phyloP scores from a whole-genome alignment of 305 asterid species.

The Ajuga reptans region DNA sequence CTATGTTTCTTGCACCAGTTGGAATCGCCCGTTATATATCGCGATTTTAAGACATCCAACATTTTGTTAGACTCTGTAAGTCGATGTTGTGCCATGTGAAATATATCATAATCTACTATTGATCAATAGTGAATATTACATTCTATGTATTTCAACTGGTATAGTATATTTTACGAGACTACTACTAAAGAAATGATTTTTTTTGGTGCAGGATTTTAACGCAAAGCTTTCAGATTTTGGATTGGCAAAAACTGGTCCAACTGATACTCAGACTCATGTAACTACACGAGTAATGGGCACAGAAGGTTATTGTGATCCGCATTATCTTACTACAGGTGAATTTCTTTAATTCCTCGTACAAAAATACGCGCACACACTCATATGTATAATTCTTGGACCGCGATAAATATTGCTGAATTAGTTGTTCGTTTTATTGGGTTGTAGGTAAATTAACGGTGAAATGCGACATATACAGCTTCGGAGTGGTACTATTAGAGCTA shows the following conservation, averaged over 20 bases:
- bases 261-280: constrained; percentile 48
- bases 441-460: constrained; percentile 55
- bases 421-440: background rate
- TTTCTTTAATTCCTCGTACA: too few species aligned
- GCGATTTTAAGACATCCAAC: constrained; percentile 79
- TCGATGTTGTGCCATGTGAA: background rate
- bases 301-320: constrained; percentile 62
- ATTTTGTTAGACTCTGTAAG: constrained; percentile 63
- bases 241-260: constrained; percentile 58
- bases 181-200: background rate
- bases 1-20: constrained; percentile 63
- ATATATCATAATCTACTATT: too few species aligned
- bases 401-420: too few species aligned
- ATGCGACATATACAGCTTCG: constrained; percentile 70
- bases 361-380: too few species aligned
- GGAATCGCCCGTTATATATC: constrained; percentile 64
- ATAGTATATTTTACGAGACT: too few species aligned
- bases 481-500: constrained; percentile 71
- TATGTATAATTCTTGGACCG: too few species aligned
- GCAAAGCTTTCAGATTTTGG: constrained; percentile 74
- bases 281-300: constrained; percentile 68
- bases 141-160: too few species aligned
- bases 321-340: constrained; percentile 52
- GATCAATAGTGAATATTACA: too few species aligned
- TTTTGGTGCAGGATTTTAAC: constrained; percentile 41